phyloP scores from a whole-genome alignment of 148 eudicot species.

The Vaccinium myrtillus region DNA sequence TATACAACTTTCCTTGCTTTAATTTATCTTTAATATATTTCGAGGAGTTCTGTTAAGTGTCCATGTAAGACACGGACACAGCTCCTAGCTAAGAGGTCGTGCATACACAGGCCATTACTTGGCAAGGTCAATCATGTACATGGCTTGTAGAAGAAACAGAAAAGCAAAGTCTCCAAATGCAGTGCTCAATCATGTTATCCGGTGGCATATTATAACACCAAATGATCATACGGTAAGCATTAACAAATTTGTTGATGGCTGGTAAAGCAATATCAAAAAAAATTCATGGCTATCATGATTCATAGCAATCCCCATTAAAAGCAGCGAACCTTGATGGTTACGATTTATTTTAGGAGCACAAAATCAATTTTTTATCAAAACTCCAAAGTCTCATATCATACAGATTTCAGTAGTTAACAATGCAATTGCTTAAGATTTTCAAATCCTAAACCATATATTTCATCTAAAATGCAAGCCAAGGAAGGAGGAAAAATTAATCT shows the following conservation, averaged over 20 bases:
- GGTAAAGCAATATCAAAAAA: neutral
- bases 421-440: neutral
- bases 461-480: neutral
- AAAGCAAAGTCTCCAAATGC: neutral
- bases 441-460: neutral
- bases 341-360: neutral
- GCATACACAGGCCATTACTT: neutral
- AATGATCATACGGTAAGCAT: neutral
- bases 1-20: too few species aligned
- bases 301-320: neutral
- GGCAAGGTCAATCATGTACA: neutral
- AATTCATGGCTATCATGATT: neutral
- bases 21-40: neutral
- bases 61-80: neutral
- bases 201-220: neutral
- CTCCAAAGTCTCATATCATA: neutral
- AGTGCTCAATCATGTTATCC: neutral
- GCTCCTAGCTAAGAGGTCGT: neutral
- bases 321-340: neutral
- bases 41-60: neutral
- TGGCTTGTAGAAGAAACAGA: neutral
- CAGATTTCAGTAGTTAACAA: neutral
- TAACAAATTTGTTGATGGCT: neutral
- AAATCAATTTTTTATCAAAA: neutral
- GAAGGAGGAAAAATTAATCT: neutral